phyloP scores from a whole-genome alignment of 192 early-diverging fungal species.

The Coemansia pectinata region DNA sequence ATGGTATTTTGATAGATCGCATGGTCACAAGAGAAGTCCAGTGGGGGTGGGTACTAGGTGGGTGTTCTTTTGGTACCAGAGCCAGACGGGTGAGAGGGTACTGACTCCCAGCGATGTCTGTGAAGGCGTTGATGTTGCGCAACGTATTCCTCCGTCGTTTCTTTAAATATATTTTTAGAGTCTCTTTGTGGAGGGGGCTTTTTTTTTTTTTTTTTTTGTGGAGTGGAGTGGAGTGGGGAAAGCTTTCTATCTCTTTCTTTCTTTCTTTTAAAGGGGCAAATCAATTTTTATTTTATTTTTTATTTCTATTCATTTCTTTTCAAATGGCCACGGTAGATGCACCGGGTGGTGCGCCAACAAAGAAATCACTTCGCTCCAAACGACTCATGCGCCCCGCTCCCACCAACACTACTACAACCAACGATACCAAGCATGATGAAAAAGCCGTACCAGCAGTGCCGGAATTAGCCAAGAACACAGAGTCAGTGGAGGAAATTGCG shows the following conservation, averaged over 20 bases:
- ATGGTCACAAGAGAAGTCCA: slow-evolving; percentile 61
- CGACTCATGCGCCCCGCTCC: slow-evolving; percentile 51
- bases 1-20: slow-evolving; percentile 95
- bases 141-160: slow-evolving; percentile 62
- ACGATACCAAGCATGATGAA: neutral
- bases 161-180: slow-evolving; percentile 8
- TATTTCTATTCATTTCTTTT: neutral
- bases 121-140: slow-evolving; percentile 56
- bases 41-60: slow-evolving; percentile 62
- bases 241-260: neutral
- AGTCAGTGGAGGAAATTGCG: neutral
- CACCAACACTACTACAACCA: neutral
- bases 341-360: slow-evolving; percentile 8
- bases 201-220: neutral
- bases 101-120: slow-evolving; percentile 37
- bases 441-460: neutral
- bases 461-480: neutral
- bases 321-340: slow-evolving; percentile 38
- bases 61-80: slow-evolving; percentile 82
- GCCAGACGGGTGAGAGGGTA: neutral
- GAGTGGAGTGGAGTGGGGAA: neutral
- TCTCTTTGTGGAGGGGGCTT: neutral
- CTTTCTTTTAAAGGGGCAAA: neutral
- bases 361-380: slow-evolving; percentile 51
- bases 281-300: neutral